phyloP scores from a whole-genome alignment of 805 yeast genomes.

The Kodamaea kakaduensis region DNA sequence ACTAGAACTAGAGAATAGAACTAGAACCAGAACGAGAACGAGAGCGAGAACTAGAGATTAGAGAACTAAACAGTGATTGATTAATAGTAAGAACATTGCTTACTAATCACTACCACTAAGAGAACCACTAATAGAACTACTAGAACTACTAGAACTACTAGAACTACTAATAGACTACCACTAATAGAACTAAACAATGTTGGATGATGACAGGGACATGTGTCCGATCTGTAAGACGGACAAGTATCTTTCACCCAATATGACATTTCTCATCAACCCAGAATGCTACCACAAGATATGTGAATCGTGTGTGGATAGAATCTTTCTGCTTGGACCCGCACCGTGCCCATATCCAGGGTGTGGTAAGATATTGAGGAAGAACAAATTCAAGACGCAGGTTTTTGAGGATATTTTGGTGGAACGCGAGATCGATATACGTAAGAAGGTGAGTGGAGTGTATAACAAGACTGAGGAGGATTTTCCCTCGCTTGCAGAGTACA shows the following conservation, averaged over 20 bases:
- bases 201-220: slow-evolving; percentile 73
- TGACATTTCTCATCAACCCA: slow-evolving; percentile 88
- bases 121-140: no score
- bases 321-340: slow-evolving; percentile 91
- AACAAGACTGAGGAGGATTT: slow-evolving; percentile 81
- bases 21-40: no score
- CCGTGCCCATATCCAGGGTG: slow-evolving; percentile 95
- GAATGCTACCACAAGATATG: slow-evolving; percentile 98
- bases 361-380: slow-evolving; percentile 79
- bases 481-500: slow-evolving; percentile 52
- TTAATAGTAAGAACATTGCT: no score
- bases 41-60: no score
- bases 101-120: no score
- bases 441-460: slow-evolving; percentile 68
- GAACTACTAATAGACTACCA: no score
- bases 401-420: slow-evolving; percentile 91
- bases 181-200: no score
- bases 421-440: slow-evolving; percentile 86
- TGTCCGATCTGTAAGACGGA: slow-evolving; percentile 98
- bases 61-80: no score
- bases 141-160: no score
- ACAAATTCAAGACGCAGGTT: slow-evolving; percentile 85
- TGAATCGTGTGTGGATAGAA: slow-evolving; percentile 93
- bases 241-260: slow-evolving; percentile 86
- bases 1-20: no score